Base-by-base conservation (phyloP, 257 asterid genomes). In the Solanum corneliomulleri region DNA sequence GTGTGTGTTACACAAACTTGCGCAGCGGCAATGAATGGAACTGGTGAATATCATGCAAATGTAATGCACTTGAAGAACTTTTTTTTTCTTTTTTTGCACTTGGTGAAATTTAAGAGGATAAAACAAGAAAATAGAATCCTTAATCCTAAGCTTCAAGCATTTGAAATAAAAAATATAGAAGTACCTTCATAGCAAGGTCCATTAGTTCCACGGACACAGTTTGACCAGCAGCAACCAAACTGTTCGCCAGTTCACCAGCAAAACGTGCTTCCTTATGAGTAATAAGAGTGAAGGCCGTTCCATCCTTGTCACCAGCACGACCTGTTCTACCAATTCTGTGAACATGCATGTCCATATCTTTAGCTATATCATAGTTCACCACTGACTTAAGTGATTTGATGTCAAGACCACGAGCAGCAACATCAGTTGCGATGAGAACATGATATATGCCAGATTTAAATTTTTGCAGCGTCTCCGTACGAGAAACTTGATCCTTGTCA, bases 221-320 rank as follows among this genome's bases (percentile, higher is more conserved):
- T 89, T 95, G 99, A 89, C 99, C 99, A 41, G 99, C 99, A 89
- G 99, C 98, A 90, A 97, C 88, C 93, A 97, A 93, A 88, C 98
- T 95, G 94, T 94, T 95, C 25, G 93, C 98, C 75, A 97, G 89
- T 85, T 97, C 99, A 87, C 99, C 96, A 45, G 99, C 99, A 93
- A 97, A 97, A 89, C 98, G 93, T 58, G 98, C 96, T 93, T 95
- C 99, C 94, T 94, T 95, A 70, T 92, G 96, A 4, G 99, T 94
- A 86, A 97, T 93, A 89, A 97, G 98, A 68, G 99, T 97, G 93
- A 93, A 95, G 52, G 99, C 99, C 75, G 97, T 94, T 85, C 99
- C 99, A 88, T 97, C 99, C 92, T 97, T 97, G 92, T 97, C 99
- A 41, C 99, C 99, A 16, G 99, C 99, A 90, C 99, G 99, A n/a